Percentiles rank a stretch among this genome's conserved stretches.
Evolutionary conservation across 345 rosid species (phyloP).

Genomic region (Arabidopsis arenosa): DNA sequence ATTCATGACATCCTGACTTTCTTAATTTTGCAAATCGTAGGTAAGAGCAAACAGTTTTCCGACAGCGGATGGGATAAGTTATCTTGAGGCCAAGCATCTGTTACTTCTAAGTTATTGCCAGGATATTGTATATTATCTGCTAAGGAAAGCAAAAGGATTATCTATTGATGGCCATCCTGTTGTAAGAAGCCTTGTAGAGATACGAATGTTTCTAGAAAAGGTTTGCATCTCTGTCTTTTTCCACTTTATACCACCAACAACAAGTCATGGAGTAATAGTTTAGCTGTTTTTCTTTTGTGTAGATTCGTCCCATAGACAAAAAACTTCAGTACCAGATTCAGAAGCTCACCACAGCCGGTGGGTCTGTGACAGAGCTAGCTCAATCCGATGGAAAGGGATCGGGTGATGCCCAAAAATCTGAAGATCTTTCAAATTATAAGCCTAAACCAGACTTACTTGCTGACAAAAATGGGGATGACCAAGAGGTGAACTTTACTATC

Average conservation of each 20-base stretch:
- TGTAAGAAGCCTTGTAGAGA: conserved; percentile 84
- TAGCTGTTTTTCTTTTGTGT: conserved; percentile 25
- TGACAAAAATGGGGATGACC: conserved; percentile 51
- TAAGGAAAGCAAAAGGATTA: conserved; percentile 82
- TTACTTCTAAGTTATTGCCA: conserved; percentile 86
- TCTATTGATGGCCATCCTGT: conserved; percentile 82
- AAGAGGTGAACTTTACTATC: conserved; percentile 14
- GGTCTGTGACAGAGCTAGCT: conserved; percentile 43
- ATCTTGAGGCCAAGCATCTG: conserved; percentile 86
- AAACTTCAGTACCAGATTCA: conserved; percentile 90
- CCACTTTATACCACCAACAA: neutral
- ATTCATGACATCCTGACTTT: conserved; percentile 10
- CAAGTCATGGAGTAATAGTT: conserved; percentile 3
- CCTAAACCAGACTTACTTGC: conserved; percentile 88
- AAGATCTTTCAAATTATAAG: conserved; percentile 70
- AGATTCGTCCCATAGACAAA: conserved; percentile 92
- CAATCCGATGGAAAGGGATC: conserved; percentile 48
- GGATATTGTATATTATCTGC: conserved; percentile 75
- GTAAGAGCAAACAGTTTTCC: conserved; percentile 73
- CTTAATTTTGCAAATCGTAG: conserved; percentile 43
- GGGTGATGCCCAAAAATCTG: conserved; percentile 51
- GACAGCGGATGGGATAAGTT: conserved; percentile 86
- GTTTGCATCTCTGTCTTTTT: conserved; percentile 45
- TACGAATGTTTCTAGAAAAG: conserved; percentile 86
- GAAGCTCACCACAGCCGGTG: conserved; percentile 65